Percentiles rank a stretch among this genome's conserved stretches.
Conservation (phyloP, 1,139 yeast genomes). For the Geotrichum australiense region DNA sequence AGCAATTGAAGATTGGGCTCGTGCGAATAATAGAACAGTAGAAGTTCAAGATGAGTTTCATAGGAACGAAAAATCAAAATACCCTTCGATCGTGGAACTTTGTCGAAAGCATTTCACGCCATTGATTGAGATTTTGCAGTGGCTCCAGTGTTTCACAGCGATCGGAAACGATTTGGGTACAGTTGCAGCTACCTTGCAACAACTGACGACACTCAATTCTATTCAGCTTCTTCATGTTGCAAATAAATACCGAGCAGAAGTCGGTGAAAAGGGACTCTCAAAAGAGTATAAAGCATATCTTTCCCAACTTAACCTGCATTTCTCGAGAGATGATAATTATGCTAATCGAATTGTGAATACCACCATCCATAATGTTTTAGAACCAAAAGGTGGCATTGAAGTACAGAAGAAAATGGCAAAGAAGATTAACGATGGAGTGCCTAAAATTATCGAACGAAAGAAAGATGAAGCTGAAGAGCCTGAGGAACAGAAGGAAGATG, state of each 20-base stretch:
- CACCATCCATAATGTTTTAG: constrained; percentile 16
- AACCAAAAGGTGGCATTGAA: constrained; percentile 6
- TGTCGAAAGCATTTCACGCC: constrained; percentile 67
- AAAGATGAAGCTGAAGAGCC: constrained; percentile 1
- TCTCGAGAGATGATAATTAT: constrained; percentile 24
- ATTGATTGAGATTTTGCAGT: constrained; percentile 72
- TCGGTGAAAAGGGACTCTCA: constrained; percentile 51
- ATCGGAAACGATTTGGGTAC: constrained; percentile 51
- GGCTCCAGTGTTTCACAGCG: constrained; percentile 81
- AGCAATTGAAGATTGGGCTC: constrained; percentile 86
- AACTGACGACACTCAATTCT: constrained; percentile 50
- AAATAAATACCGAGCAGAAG: constrained; percentile 77
- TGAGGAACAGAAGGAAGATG: constrained; percentile 3
- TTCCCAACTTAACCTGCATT: constrained; percentile 30
- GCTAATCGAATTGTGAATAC: constrained; percentile 18
- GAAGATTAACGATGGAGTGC: constrained; percentile 11
- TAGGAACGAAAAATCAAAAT: constrained; percentile 23
- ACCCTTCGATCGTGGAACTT: constrained; percentile 39
- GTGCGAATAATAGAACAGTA: constrained; percentile 63
- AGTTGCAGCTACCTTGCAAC: constrained; percentile 45
- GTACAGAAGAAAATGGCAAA: constrained; percentile 15
- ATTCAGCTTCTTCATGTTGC: constrained; percentile 63
- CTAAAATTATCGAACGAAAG: constrained; percentile 11
- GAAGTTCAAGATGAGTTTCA: constrained; percentile 32
- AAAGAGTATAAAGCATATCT: constrained; percentile 35